These are phyloP conservation scores for Cryphonectria radicalis DNA, from an alignment of 2,329 filamentous ascomycete genomes.

Conservation along the genomic window DNA sequence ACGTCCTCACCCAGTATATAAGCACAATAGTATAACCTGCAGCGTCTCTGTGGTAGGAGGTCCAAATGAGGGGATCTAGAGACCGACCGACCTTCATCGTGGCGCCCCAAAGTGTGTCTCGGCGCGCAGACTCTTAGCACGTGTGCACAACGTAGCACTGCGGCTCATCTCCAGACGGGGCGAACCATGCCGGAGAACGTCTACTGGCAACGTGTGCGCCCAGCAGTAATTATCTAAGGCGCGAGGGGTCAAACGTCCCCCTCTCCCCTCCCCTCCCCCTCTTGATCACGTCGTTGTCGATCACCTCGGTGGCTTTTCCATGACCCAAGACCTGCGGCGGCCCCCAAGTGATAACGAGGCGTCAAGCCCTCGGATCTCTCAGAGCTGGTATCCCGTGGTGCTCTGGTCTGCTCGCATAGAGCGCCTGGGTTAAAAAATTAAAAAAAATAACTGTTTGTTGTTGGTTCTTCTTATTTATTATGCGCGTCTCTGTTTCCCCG, in stretches of 20 bases:
- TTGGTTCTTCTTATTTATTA: neutral
- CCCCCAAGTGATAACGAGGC: slow-evolving; percentile 1
- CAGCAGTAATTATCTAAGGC: neutral
- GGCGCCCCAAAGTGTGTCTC: neutral
- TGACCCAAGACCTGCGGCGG: neutral
- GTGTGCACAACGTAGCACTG: slow-evolving; percentile 5
- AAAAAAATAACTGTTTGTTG: neutral
- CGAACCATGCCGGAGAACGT: neutral
- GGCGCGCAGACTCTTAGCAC: neutral
- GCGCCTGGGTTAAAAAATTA: neutral
- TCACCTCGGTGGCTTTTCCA: neutral
- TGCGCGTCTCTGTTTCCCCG: slow-evolving; percentile 17
- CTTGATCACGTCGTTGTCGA: neutral
- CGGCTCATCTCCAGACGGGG: slow-evolving; percentile 7
- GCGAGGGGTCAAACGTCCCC: neutral
- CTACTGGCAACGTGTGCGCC: neutral
- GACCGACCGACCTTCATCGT: too few species aligned
- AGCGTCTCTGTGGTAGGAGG: neutral
- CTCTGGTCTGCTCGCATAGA: neutral
- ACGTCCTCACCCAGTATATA: neutral
- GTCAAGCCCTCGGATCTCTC: neutral
- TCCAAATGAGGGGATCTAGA: too few species aligned
- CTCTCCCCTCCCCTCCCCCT: neutral
- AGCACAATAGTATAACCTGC: neutral
- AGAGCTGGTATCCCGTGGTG: neutral